Conservation (phyloP, 1,139 yeast species). For the Debaryomyces fabryi region DNA sequence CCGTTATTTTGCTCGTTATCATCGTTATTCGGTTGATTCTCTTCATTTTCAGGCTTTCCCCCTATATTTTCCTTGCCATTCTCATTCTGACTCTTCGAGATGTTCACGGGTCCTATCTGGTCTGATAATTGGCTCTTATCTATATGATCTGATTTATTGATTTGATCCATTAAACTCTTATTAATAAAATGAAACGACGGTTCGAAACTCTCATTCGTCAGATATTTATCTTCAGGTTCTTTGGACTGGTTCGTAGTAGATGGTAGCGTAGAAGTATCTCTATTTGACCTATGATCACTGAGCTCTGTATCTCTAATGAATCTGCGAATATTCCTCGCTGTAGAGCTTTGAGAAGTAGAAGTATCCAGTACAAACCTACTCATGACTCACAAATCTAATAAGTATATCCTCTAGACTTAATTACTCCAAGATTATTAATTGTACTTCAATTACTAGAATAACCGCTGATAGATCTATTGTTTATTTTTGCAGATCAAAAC, state of each 20-base stretch:
- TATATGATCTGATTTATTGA: neutral
- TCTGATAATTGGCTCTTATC: neutral
- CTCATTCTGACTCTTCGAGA: neutral
- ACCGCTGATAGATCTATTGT: slow-evolving; percentile 2
- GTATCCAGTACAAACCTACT: slow-evolving; percentile 23
- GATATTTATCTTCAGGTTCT: neutral
- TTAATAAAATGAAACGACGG: slow-evolving; percentile 8
- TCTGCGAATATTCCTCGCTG: slow-evolving; percentile 26
- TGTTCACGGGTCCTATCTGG: neutral
- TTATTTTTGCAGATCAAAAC: slow-evolving; percentile 5
- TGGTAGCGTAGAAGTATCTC: slow-evolving; percentile 10
- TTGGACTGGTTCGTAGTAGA: slow-evolving; percentile 7
- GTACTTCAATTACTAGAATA: slow-evolving; percentile 1
- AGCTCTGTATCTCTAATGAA: slow-evolving; percentile 30
- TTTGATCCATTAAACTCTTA: slow-evolving; percentile 8
- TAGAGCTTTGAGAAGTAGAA: slow-evolving; percentile 24
- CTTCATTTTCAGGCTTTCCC: neutral
- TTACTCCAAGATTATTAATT: neutral
- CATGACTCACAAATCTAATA: neutral
- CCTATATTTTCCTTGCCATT: neutral
- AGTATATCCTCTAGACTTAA: neutral
- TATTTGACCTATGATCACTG: slow-evolving; percentile 19
- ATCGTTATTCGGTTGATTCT: neutral
- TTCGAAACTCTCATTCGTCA: slow-evolving; percentile 4
- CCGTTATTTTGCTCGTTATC: neutral